These are phyloP conservation scores for Psilocybe cyanescens DNA, from an alignment of 768 basidiomycete genomes.

Conservation along the genomic window DNA sequence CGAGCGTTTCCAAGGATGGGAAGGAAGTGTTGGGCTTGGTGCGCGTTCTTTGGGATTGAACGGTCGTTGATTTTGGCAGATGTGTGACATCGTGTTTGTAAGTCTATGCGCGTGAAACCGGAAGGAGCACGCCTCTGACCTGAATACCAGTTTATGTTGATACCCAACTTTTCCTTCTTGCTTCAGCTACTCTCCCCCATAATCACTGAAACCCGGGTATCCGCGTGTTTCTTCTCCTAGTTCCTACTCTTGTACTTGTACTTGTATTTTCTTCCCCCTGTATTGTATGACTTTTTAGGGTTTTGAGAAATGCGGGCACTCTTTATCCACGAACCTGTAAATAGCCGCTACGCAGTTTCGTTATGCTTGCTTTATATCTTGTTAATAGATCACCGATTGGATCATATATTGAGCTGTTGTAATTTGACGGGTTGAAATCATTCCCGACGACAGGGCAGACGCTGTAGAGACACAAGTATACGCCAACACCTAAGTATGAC, in stretches of 20 bases:
- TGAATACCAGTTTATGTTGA: conserved; percentile 19
- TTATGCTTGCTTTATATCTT: background rate
- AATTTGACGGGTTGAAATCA: too few species aligned
- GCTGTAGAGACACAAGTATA: too few species aligned
- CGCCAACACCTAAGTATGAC: too few species aligned
- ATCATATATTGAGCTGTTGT: background rate
- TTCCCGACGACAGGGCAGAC: too few species aligned
- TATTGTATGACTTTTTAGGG: conserved; percentile 3
- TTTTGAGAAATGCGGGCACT: background rate
- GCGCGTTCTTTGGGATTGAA: conserved; percentile 77
- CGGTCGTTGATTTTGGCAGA: conserved; percentile 5
- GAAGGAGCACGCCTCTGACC: conserved; percentile 15
- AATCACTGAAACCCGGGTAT: conserved; percentile 9
- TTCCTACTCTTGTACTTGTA: conserved; percentile 6
- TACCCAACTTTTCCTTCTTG: conserved; percentile 12
- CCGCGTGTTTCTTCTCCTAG: background rate
- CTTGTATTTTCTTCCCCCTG: conserved; percentile 15
- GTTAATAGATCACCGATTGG: background rate
- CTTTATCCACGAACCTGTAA: conserved; percentile 13
- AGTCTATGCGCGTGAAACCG: conserved; percentile 9
- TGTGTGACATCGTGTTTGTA: conserved; percentile 10
- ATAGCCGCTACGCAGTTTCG: background rate
- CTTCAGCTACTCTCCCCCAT: conserved; percentile 8
- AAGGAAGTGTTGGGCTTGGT: conserved; percentile 78
- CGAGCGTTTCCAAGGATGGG: conserved; percentile 78